Percentiles rank a stretch among this genome's conserved stretches.
These are phyloP conservation scores for Bidens hawaiensis DNA, from an alignment of 140 eudicot species.

Conservation along the genomic window DNA sequence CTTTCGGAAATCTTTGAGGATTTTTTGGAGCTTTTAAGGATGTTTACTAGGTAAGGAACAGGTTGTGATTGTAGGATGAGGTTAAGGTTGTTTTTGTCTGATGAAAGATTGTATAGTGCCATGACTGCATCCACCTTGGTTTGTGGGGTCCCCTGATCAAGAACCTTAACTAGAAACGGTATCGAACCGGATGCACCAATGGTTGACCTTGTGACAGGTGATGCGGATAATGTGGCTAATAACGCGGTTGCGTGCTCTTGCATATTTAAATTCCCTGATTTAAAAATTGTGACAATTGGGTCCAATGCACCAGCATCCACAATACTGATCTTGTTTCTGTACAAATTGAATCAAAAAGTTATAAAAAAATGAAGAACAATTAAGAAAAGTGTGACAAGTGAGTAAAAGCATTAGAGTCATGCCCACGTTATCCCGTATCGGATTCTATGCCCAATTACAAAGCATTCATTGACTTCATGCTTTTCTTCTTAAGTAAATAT, in stretches of 20 bases:
- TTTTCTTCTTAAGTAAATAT: background rate
- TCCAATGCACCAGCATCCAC: constrained; percentile 82
- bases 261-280: constrained; percentile 34
- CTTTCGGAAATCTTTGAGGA: constrained; percentile 74
- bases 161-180: constrained; percentile 63
- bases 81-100: constrained; percentile 52
- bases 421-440: constrained; percentile 37
- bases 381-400: constrained; percentile 23
- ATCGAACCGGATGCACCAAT: constrained; percentile 73
- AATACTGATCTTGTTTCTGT: constrained; percentile 78
- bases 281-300: constrained; percentile 59
- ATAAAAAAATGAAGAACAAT: constrained; percentile 2
- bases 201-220: constrained; percentile 56
- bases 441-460: constrained; percentile 28
- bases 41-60: constrained; percentile 47
- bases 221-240: constrained; percentile 82
- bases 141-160: constrained; percentile 54
- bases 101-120: constrained; percentile 89
- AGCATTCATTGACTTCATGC: background rate
- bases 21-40: constrained; percentile 66
- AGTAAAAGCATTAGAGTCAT: constrained; percentile 39
- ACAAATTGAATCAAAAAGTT: background rate
- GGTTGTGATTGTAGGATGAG: constrained; percentile 63
- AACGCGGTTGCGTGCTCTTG: constrained; percentile 88
- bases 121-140: constrained; percentile 71